These are phyloP conservation scores for Chytriomyces confervae DNA, from an alignment of 192 early-diverging fungal species.

Conservation along the genomic window DNA sequence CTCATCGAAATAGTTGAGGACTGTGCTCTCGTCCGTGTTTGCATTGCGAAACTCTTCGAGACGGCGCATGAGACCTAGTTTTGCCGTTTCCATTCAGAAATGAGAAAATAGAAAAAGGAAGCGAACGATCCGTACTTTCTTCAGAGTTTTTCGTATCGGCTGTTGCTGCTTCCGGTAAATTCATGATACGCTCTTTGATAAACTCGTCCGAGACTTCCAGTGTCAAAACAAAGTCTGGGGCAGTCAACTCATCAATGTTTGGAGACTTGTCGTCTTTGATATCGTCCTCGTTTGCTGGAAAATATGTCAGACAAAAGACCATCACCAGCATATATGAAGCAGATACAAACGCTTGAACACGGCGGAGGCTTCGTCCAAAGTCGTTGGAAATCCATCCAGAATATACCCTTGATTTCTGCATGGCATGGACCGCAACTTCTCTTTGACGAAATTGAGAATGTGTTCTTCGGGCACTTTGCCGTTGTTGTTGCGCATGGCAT, in stretches of 20 bases:
- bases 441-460: conserved; percentile 56
- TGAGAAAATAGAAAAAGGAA: conserved; percentile 27
- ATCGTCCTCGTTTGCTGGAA: conserved; percentile 54
- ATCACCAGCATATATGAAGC: conserved; percentile 1
- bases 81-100: neutral
- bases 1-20: conserved; percentile 70
- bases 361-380: conserved; percentile 52
- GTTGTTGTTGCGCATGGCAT: conserved; percentile 52
- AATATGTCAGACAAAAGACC: neutral
- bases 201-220: conserved; percentile 59
- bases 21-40: conserved; percentile 65
- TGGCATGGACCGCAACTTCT: conserved; percentile 65
- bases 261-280: conserved; percentile 54
- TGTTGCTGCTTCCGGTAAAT: conserved; percentile 56
- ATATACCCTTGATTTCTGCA: conserved; percentile 69
- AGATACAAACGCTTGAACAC: conserved; percentile 54
- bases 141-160: conserved; percentile 60
- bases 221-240: conserved; percentile 58
- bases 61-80: conserved; percentile 47
- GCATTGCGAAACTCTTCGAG: conserved; percentile 57
- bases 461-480: conserved; percentile 55
- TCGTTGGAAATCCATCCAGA: conserved; percentile 61
- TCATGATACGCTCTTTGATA: conserved; percentile 64
- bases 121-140: conserved; percentile 51
- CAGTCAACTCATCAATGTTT: conserved; percentile 48